Base-by-base conservation (phyloP, 352 stramenopile genomes). In the Phytophthora quininea region DNA sequence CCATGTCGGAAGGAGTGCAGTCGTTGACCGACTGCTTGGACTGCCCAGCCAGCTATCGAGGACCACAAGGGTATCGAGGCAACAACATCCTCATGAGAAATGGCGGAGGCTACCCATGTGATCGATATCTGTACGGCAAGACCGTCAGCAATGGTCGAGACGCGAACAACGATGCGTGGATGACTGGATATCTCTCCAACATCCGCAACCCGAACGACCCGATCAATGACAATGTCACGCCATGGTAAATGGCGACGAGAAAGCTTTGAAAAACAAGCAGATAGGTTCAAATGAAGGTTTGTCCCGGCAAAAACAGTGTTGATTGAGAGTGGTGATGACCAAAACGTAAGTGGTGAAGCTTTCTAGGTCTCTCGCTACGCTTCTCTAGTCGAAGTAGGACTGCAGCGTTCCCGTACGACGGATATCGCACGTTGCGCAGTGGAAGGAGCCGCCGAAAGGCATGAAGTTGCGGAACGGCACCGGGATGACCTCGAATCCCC, bases 391-490 rank as follows among this genome's bases (percentile, higher is more conserved):
- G 62, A 96, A 97, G 72, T 97, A 97, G 19, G 88, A 96, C 70
- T 97, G 77, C 35, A 97, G 72, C 47, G 76, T 86, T 57, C 88
- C 88, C 27, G 78, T 94, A 65, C 88, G 83, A 48, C 88, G 88
- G 15, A 97, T 76, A 61, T 97, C 90, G 49, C 84, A 93, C 30
- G 88, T 96, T 38, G 90, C 90, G 69, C 90, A 97, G 76, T 96
- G 89, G 74, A 97, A 97, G 51, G 88, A 96, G 42, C 89, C 89
- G 32, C 89, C 89, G 58, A 97, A 97, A 24, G 89, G 89, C 82
- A 97, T 92, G 63, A 97, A 97, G 76, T 97, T 88, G 73, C 89
- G 88, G 76, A 97, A 97, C 14, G 89, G 89, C 45, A 97, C 89
- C 12, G 85, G 88, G 57, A 95, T 93, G 55, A 93, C 84, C 55